Evolutionary conservation across 2,329 filamentous ascomycete species (phyloP), one percentile per base, ranked within the genome.

Genomic region (Neofusicoccum kwambonambiense): DNA sequence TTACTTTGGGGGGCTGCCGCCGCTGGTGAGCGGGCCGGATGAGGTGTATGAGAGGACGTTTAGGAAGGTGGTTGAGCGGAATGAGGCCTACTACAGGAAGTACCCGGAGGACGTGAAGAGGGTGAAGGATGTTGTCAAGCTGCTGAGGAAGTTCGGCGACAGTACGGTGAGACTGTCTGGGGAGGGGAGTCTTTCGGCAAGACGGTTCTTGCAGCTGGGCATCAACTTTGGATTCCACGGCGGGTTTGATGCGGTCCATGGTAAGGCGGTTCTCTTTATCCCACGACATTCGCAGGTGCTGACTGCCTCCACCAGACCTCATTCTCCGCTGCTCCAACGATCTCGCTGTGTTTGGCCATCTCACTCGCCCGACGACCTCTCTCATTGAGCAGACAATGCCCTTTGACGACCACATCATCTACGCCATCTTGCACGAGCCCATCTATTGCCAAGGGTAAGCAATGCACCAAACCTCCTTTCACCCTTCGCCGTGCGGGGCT

Each of bases 371-470:
- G 0, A 90, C 90, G 0, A 83, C 97, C 3, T 80, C 85, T 3
- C 81, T 84, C 0, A 80, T 97, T 27, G 92, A 96, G 74, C 77
- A 82, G 19, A 84, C 85, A 60, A 84, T 88, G 2, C 81, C 84
- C 2, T 93, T 92, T 72, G 93, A 97, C 72, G 85, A 86, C 45
- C 87, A 88, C 69, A 87, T 94, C 64, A 86, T 97, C 66, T 98
- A 97, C 74, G 90, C 91, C 27, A 82, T 97, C 44, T 80, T 97
- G 2, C 94, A 98, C 74, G 94, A 98, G 77, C 84, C 91, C 7
- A 89, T 93, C 70, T 98, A 97, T 81, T 94, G 90, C 75, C 87
- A 90, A 76, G 86, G 86, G 66, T 85, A 81, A 45, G 27, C 31
- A 12, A 4, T 27, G 3, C 81, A 82, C 86, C 8, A n/a, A 6